Percentiles rank a stretch among this genome's conserved stretches.
Conservation (phyloP, 352 stramenopile genomes). For the Pythium grandisporangium region DNA sequence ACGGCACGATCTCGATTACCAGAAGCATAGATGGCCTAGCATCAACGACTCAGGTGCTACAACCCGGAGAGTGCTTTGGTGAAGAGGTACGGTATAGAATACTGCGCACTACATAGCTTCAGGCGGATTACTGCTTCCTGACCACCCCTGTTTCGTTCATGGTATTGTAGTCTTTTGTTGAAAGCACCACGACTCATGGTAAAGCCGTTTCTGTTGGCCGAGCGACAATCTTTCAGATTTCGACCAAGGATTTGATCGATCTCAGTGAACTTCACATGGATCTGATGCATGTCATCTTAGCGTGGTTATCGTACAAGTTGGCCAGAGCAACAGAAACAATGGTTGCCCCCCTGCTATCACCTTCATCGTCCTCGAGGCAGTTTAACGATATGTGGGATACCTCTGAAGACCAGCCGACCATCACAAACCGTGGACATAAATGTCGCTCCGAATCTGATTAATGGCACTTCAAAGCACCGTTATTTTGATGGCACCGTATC, state of each 20-base stretch:
- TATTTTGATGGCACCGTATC: too few species aligned
- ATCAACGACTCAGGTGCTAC: slow-evolving; percentile 30
- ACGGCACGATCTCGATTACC: slow-evolving; percentile 55
- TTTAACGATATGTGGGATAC: too few species aligned
- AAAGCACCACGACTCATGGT: slow-evolving; percentile 30
- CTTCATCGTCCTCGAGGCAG: too few species aligned
- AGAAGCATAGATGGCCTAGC: slow-evolving; percentile 1
- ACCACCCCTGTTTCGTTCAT: not conserved
- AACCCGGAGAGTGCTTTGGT: slow-evolving; percentile 71
- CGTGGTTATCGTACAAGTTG: slow-evolving; percentile 68
- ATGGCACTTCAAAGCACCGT: too few species aligned
- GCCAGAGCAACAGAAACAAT: slow-evolving; percentile 56
- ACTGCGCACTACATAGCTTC: too few species aligned
- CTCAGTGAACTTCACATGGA: slow-evolving; percentile 73
- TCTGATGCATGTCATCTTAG: slow-evolving; percentile 77
- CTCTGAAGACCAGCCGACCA: too few species aligned
- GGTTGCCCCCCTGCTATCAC: slow-evolving; percentile 49
- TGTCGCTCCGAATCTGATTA: slow-evolving; percentile 49
- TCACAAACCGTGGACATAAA: slow-evolving; percentile 26
- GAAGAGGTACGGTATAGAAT: slow-evolving; percentile 49
- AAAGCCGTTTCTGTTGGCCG: slow-evolving; percentile 34
- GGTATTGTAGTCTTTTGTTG: slow-evolving; percentile 68
- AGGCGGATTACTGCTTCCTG: too few species aligned
- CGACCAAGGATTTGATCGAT: slow-evolving; percentile 67
- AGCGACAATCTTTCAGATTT: slow-evolving; percentile 65